Conservation (phyloP, 768 basidiomycete genomes). For the Rhizopogon sp. region DNA sequence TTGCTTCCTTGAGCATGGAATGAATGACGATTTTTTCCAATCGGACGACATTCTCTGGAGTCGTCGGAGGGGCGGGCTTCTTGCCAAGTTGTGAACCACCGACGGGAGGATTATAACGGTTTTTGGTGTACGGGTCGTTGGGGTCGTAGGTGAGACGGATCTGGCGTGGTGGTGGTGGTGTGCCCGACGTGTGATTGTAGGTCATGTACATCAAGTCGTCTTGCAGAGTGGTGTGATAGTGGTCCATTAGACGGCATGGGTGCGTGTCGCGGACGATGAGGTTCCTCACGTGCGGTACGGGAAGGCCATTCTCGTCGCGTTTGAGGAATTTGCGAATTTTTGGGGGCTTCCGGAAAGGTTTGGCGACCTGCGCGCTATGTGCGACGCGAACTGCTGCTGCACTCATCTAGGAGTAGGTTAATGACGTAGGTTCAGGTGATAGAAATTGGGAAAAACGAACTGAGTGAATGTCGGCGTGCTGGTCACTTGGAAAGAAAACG, state of each 20-base stretch:
- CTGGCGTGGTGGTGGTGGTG: constrained; percentile 47
- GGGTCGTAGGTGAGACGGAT: constrained; percentile 73
- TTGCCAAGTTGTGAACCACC: constrained; percentile 67
- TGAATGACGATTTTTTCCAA: constrained; percentile 86
- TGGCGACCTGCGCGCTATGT: constrained; percentile 23
- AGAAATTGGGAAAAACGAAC: constrained; percentile 1
- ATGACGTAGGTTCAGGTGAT: not conserved
- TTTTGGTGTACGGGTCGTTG: constrained; percentile 75
- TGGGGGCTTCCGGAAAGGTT: constrained; percentile 53
- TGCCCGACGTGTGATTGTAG: constrained; percentile 69
- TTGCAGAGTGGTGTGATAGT: constrained; percentile 78
- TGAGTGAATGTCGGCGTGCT: not conserved
- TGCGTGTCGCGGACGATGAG: constrained; percentile 66
- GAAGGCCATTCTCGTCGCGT: constrained; percentile 53
- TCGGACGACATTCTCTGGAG: constrained; percentile 61
- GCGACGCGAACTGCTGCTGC: constrained; percentile 8
- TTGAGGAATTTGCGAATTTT: constrained; percentile 38
- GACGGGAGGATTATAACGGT: constrained; percentile 69
- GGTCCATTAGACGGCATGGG: constrained; percentile 69
- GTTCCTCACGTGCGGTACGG: constrained; percentile 60
- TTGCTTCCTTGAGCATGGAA: constrained; percentile 78
- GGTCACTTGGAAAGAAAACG: not conserved
- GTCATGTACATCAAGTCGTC: constrained; percentile 95
- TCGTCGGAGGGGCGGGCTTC: constrained; percentile 61
- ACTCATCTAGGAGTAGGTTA: constrained; percentile 6